Conservation (phyloP, 2,329 filamentous ascomycete species). For the Fusarium tupiense region DNA sequence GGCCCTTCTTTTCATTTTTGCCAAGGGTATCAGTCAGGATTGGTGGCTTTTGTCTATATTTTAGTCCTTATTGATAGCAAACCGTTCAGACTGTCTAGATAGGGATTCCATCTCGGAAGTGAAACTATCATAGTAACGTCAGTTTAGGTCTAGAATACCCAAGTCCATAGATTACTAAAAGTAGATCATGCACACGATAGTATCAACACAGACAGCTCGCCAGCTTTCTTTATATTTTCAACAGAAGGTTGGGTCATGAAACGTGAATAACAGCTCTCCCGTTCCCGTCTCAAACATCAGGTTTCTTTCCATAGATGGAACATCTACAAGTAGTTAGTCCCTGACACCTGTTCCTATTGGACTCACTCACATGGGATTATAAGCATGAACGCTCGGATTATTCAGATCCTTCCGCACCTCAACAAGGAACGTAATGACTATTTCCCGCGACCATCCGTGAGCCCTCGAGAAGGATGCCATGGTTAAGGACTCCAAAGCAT, state of each 20-base stretch:
- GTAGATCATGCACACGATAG: rapidly evolving
- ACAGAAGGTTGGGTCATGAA: rapidly evolving
- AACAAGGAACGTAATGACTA: constrained; percentile 8
- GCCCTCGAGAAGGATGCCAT: constrained; percentile 13
- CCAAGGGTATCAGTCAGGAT: rapidly evolving
- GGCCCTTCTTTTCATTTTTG: neutral
- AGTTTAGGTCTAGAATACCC: rapidly evolving
- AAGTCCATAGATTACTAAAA: rapidly evolving
- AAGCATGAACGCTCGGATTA: constrained; percentile 12
- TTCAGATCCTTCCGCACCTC: constrained; percentile 24
- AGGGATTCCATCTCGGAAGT: rapidly evolving
- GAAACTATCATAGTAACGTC: rapidly evolving
- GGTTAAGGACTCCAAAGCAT: constrained; percentile 2
- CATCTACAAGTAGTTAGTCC: neutral
- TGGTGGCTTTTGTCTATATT: neutral
- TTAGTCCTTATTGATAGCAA: rapidly evolving
- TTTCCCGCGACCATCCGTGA: constrained; percentile 18
- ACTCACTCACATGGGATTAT: constrained; percentile 19
- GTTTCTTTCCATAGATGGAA: neutral
- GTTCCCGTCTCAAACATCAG: rapidly evolving
- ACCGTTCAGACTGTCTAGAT: rapidly evolving
- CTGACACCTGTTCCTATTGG: rapidly evolving
- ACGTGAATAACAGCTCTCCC: rapidly evolving
- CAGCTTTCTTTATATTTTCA: too few relatives aligned
- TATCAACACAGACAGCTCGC: neutral